Base-by-base conservation (phyloP, 805 yeast genomes). In the Candida parachauliodes region DNA sequence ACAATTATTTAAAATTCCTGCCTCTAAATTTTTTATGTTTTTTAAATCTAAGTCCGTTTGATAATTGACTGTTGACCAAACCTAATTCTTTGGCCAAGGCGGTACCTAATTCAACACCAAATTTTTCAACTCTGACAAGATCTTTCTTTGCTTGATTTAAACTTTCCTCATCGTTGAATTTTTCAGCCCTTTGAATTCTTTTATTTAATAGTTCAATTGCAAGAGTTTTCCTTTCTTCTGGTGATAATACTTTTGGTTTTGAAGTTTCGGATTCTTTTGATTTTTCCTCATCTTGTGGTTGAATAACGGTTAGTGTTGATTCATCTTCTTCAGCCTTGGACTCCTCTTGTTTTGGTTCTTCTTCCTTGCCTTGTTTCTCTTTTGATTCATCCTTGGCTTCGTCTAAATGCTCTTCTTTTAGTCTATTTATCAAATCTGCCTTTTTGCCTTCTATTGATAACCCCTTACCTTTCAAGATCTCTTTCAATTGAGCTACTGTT, bases 401-500 rank as follows among this genome's bases (percentile, higher is more conserved):
- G 33, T 52, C 51, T 10, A 41, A 46, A 12, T 11, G 3, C 11
- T 45, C 43, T 18, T 47, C 87, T 42, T 69, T 75, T 44, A 84
- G 65, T 49, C 93, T 73, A 11, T 74, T 74, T 40, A 84, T 66
- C 48, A 84, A 65, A 36, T 88, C 96, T 29, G 83, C 79, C 60
- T 91, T 91, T 49, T 86, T 80, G 16, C 98, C 98, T 27, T 75
- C 75, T 5, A 70, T 67, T 2, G 93, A 58, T 35, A 91, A 72
- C 1, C 82, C 83, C 44, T 80, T 79, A 16, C 72, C 60, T 50
- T 82, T 81, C 50, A 91, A 72, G 40, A 76, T 52, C 44, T 84
- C 95, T 57, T 86, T 89, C 59, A 91, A 73, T 66, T 88, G 95
- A 14, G 82, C 79, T 36, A 88, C 96, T 2, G 89, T 82, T 46